phyloP scores from a whole-genome alignment of 495 filamentous ascomycete species.

The Evernia prunastri region DNA sequence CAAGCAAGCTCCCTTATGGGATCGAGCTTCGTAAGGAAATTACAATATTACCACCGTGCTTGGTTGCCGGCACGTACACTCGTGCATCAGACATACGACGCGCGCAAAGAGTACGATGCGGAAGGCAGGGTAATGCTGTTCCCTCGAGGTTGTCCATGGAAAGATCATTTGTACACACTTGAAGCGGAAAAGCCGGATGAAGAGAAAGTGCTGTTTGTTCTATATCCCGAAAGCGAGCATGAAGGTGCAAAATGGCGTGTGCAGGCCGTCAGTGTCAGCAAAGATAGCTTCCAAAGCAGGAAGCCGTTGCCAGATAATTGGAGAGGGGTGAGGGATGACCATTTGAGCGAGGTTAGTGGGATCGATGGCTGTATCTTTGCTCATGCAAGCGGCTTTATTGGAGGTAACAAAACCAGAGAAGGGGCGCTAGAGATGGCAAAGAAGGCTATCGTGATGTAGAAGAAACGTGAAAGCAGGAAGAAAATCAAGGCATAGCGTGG shows the following conservation, averaged over 20 bases:
- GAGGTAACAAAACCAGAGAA: conserved; percentile 84
- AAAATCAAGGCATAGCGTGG: conserved; percentile 3
- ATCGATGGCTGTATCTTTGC: conserved; percentile 81
- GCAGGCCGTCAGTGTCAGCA: conserved; percentile 72
- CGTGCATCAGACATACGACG: conserved; percentile 63
- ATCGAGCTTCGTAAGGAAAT: conserved; percentile 70
- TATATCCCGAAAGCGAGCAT: conserved; percentile 74
- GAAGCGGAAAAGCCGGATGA: conserved; percentile 54
- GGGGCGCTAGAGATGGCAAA: conserved; percentile 84
- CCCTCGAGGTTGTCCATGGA: conserved; percentile 76
- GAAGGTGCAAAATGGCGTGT: conserved; percentile 82
- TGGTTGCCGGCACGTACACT: conserved; percentile 86
- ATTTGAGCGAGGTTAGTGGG: conserved; percentile 67
- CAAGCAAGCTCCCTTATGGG: conserved; percentile 75
- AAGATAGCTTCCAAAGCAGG: conserved; percentile 80
- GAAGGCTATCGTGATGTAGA: conserved; percentile 46
- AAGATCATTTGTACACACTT: conserved; percentile 86
- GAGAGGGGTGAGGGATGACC: conserved; percentile 81
- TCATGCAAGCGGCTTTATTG: conserved; percentile 92
- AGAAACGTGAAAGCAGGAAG: background rate
- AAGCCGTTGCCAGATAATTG: conserved; percentile 85
- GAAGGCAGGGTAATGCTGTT: conserved; percentile 77
- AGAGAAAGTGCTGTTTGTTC: conserved; percentile 70
- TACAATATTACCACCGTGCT: conserved; percentile 60
- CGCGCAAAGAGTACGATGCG: conserved; percentile 58